Conservation (phyloP, 768 basidiomycete genomes). For the Tricholoma saponaceum region DNA sequence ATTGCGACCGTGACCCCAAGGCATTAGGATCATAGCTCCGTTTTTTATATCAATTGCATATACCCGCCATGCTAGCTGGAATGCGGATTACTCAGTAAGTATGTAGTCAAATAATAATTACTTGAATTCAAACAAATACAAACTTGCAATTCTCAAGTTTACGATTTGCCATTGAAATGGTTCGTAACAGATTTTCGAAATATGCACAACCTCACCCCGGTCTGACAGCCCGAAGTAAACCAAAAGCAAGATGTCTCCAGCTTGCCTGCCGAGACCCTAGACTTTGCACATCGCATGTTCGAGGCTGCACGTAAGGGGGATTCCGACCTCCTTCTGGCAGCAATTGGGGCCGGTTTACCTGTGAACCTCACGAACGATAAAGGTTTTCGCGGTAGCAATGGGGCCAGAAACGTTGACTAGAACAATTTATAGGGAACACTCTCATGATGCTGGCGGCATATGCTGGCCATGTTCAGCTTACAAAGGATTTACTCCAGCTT, state of each 20-base stretch:
- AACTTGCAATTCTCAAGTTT: neutral
- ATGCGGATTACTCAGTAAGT: neutral
- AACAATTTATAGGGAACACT: constrained; percentile 56
- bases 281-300: constrained; percentile 70
- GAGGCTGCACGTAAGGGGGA: constrained; percentile 67
- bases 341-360: constrained; percentile 67
- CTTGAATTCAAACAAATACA: neutral
- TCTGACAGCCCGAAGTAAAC: constrained; percentile 1
- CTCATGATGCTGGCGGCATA: constrained; percentile 79
- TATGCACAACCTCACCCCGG: neutral
- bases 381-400: constrained; percentile 34
- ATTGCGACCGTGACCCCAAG: too few species aligned
- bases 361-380: constrained; percentile 69
- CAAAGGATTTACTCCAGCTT: constrained; percentile 46
- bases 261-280: constrained; percentile 40
- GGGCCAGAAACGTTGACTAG: constrained; percentile 1
- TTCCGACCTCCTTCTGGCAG: constrained; percentile 46
- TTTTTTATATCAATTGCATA: neutral
- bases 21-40: too few species aligned
- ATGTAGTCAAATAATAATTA: neutral
- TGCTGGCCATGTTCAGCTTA: constrained; percentile 55
- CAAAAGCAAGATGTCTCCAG: constrained; percentile 15
- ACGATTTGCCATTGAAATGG: constrained; percentile 1
- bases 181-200: neutral
- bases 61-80: neutral